phyloP scores from a whole-genome alignment of 2,329 filamentous ascomycete species.

The Fusarium tuaranense region DNA sequence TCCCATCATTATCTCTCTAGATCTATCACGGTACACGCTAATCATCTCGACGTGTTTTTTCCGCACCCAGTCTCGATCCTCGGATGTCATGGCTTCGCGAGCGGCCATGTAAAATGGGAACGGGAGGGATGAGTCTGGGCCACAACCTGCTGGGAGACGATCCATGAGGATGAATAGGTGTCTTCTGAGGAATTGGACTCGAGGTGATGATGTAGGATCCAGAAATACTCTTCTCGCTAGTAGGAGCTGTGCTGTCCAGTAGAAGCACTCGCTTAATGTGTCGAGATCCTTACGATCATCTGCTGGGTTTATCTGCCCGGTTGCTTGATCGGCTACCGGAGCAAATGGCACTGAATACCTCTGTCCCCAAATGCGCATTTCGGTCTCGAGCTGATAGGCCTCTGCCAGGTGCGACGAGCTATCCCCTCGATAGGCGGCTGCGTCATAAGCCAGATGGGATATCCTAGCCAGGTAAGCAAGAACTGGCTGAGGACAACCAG shows the following conservation, averaged over 20 bases:
- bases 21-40: conserved; percentile 1
- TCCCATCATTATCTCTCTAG: conserved; percentile 15
- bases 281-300: not conserved
- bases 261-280: not conserved
- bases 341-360: not conserved
- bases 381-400: not conserved
- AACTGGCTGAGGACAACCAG: not conserved
- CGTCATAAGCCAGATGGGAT: not conserved
- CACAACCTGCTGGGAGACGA: not conserved
- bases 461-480: not conserved
- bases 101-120: conserved; percentile 1
- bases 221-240: not conserved
- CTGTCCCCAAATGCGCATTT: not conserved
- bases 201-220: not conserved
- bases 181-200: not conserved
- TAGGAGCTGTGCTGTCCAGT: not conserved
- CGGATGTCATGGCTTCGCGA: not conserved
- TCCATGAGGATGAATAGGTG: not conserved
- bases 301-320: not conserved
- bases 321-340: not conserved
- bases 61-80: not conserved
- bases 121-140: not conserved
- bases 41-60: conserved; percentile 15
- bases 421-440: not conserved
- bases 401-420: not conserved